Base-by-base conservation (phyloP, 176 grass and related monocot genomes). In the Hyparrhenia diplandra region DNA sequence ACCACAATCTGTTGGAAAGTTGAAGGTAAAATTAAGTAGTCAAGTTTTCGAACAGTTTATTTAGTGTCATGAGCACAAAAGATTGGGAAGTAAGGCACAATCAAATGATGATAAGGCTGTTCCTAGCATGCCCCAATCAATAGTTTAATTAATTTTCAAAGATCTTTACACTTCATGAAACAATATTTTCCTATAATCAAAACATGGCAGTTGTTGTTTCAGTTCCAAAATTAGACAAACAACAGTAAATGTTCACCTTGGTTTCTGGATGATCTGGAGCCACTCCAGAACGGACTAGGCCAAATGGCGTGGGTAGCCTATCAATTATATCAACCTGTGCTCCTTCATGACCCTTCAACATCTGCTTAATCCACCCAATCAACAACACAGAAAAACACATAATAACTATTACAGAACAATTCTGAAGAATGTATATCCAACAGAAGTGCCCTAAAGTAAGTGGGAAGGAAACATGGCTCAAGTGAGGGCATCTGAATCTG, bases 191-290 rank as follows among this genome's bases (percentile, higher is more conserved):
- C 20, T 52, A n/a, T 55, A 85, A 42, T 4, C 17, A n/a, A n/a
- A n/a, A n/a, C n/a, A n/a, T n/a, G n/a, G n/a, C n/a, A n/a, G n/a
- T n/a, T n/a, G n/a, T n/a, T n/a, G n/a, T n/a, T n/a, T 61, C 1
- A 83, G 30, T 67, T 73, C 65, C 49, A 20, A 34, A 45, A 68
- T 34, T 13, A 75, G 21, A 60, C 21, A 57, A 57, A 31, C 23
- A 24, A 51, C 64, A 14, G 14, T 10, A 61, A 36, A 79, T 27
- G 28, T 55, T 68, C 84, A 92, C 90, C 92, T 95, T 98, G 73
- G 92, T 95, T 80, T 98, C 90, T 8, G 90, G 96, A 87, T 98
- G 96, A 91, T 98, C 90, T 21, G 92, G 96, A 42, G 96, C 96
- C 23, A 98, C 96, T 55, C 92, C 90, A 34, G 92, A 93, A 76